Percentiles rank a stretch among this genome's conserved stretches.
phyloP scores from a whole-genome alignment of 1,139 yeast genomes.

The Pneumocystis wakefieldiae region DNA sequence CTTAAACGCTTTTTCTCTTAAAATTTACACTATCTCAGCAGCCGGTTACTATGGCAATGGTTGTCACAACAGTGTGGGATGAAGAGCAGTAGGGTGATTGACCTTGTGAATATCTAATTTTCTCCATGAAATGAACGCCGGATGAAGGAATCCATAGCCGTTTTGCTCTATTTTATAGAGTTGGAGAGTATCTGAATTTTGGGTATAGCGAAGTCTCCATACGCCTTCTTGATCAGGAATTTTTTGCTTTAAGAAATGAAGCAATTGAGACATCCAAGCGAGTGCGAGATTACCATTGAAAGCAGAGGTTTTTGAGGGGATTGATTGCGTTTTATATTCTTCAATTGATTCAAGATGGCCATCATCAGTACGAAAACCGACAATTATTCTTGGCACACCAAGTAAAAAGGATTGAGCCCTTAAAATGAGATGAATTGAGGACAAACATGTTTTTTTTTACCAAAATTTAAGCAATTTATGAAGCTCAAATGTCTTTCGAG shows the following conservation, averaged over 20 bases:
- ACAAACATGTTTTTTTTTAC: slow-evolving; percentile 22
- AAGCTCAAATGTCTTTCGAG: slow-evolving; percentile 46
- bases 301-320: slow-evolving; percentile 32
- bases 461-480: slow-evolving; percentile 60
- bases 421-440: too few species aligned
- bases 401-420: slow-evolving; percentile 70
- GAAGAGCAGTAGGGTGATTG: too few species aligned
- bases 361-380: slow-evolving; percentile 73
- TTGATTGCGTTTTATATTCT: slow-evolving; percentile 57
- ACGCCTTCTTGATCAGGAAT: not conserved
- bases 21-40: too few species aligned
- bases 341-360: slow-evolving; percentile 53
- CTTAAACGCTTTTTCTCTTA: too few species aligned
- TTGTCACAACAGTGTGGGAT: too few species aligned
- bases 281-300: not conserved
- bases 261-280: not conserved
- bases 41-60: too few species aligned
- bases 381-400: slow-evolving; percentile 62
- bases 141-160: not conserved
- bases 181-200: too few species aligned
- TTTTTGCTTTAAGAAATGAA: not conserved
- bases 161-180: not conserved
- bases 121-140: not conserved
- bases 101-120: too few species aligned
- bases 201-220: not conserved